These are phyloP conservation scores for Clavispora carvajalis DNA, from an alignment of 805 yeast species.

Conservation along the genomic window DNA sequence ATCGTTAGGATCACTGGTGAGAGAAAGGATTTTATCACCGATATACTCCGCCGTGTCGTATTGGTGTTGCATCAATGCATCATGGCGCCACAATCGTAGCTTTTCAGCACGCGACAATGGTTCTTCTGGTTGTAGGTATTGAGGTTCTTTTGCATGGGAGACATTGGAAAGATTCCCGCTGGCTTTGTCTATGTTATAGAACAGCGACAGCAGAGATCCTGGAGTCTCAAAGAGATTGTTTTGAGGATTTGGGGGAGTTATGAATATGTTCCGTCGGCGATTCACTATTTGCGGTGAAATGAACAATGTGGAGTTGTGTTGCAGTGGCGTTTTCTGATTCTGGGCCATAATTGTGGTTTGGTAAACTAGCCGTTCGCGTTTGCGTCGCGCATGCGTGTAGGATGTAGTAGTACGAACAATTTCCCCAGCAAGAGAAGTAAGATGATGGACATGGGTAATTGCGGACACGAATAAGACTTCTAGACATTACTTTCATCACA, in stretches of 20 bases:
- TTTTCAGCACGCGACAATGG: conserved; percentile 78
- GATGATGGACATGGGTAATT: too few relatives aligned
- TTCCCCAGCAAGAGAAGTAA: too few relatives aligned
- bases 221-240: conserved; percentile 40
- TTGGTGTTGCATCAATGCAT: conserved; percentile 88
- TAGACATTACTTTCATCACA: too few relatives aligned
- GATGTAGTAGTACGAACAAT: too few relatives aligned
- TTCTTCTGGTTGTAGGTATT: conserved; percentile 14
- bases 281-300: conserved; percentile 61
- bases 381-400: neutral
- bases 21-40: conserved; percentile 82
- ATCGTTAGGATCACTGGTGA: conserved; percentile 85
- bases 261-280: conserved; percentile 35
- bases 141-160: neutral
- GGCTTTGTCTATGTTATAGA: conserved; percentile 26
- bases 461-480: too few relatives aligned
- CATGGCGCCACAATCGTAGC: conserved; percentile 87
- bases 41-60: conserved; percentile 84
- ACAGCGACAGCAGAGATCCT: conserved; percentile 34
- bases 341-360: conserved; percentile 10
- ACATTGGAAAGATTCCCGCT: conserved; percentile 8
- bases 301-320: conserved; percentile 67
- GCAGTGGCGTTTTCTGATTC: conserved; percentile 38
- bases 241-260: conserved; percentile 47
- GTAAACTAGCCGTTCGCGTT: neutral